Evolutionary conservation across 1,139 yeast species (phyloP).

Genomic region (Spathaspora sp.): DNA sequence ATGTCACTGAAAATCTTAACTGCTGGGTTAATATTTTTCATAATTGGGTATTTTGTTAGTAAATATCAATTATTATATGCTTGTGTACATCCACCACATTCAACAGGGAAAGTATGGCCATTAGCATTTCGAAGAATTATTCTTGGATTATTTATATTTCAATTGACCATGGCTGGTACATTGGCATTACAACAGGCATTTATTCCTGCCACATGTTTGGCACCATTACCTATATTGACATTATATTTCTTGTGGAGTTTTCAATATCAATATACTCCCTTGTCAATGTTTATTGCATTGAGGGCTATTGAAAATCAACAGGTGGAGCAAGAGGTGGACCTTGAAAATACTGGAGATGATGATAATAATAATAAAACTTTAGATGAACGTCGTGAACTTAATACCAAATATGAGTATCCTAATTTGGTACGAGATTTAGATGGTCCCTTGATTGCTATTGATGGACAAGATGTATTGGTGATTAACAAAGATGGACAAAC

Average conservation of each 20-base stretch:
- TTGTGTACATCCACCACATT: conserved; percentile 69
- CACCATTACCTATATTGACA: conserved; percentile 75
- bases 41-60: conserved; percentile 62
- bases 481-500: conserved; percentile 57
- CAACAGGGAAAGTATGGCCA: conserved; percentile 73
- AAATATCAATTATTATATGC: conserved; percentile 66
- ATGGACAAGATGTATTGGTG: conserved; percentile 59
- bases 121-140: conserved; percentile 59
- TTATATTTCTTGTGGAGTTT: conserved; percentile 74
- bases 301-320: conserved; percentile 41
- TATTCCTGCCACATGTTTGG: conserved; percentile 63
- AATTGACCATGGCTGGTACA: conserved; percentile 89
- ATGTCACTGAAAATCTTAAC: conserved; percentile 64
- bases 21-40: conserved; percentile 63
- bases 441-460: conserved; percentile 78
- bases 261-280: conserved; percentile 76
- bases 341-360: conserved; percentile 10
- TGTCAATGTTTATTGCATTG: conserved; percentile 82
- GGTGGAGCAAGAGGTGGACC: conserved; percentile 12
- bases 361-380: conserved; percentile 38
- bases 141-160: conserved; percentile 63
- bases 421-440: conserved; percentile 65
- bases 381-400: conserved; percentile 66
- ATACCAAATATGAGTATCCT: conserved; percentile 77
- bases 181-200: conserved; percentile 78